Base-by-base conservation (phyloP, 2,329 filamentous ascomycete genomes). In the Exophiala sp. region DNA sequence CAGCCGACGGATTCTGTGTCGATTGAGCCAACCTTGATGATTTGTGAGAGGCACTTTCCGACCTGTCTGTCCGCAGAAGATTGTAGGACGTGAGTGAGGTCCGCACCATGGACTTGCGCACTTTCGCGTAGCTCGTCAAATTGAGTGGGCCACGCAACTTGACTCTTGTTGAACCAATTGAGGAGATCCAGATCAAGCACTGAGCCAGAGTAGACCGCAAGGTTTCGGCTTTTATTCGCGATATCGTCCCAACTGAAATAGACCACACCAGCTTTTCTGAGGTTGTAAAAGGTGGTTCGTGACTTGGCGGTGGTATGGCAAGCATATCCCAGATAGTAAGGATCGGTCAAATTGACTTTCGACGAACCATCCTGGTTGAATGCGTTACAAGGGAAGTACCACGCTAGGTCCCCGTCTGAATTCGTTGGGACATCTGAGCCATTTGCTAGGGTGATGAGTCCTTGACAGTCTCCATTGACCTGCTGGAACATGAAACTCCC, bases 401-500 rank as follows among this genome's bases (percentile, higher is more conserved):
- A 99, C 1, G 87, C 94, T 58, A 99, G 74, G 53, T 95, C 85
- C 5, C 82, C 84, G 48, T 85, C 74, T 21, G 71, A 72, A 67
- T 95, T 86, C 5, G 87, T 88, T 1, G 91, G 90, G 7, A 99
- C 84, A 63, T 90, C 86, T 0, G 91, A 95, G 51, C 77, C 77
- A 1, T 79, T 68, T 1, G 87, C 82, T 6, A 79, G 72, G 1
- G 83, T 95, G 68, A 99, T 96, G 52, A 97, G 73, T 8, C 81
- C 88, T 74, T 97, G 99, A 80, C 94, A 99, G 59, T 88, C 88
- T 44, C 94, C 95, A 65, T 99, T 99, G 70, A 99, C 94, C 62
- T 97, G 95, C 69, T 99, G 94, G 74, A 99, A 99, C 66, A 99
- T 75, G 69, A 99, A 99, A 67, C 91, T 97, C 54, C 89, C 92